A percentile compares a stretch with the other conserved stretches of the same genome.
phyloP scores from a whole-genome alignment of 2,329 filamentous ascomycete species.

The Fusarium sp. region DNA sequence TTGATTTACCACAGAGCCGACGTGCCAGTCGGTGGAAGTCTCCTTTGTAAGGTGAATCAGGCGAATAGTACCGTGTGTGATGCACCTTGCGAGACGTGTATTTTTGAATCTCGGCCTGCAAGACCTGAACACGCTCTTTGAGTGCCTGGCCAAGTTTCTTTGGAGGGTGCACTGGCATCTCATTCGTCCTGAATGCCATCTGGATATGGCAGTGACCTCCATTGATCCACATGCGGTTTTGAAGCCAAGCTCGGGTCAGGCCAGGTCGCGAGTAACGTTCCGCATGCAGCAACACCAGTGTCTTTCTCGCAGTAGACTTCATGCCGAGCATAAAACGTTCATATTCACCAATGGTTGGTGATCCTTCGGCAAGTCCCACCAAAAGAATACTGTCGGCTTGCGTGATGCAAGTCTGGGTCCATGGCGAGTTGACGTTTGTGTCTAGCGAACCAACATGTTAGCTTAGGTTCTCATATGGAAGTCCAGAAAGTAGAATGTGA shows the following conservation, averaged over 20 bases:
- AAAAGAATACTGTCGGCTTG: slow-evolving; percentile 97
- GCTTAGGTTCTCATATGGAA: slow-evolving; percentile 25
- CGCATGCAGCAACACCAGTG: slow-evolving; percentile 87
- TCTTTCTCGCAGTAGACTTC: slow-evolving; percentile 95
- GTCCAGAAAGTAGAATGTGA: slow-evolving; percentile 10
- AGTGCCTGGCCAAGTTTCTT: slow-evolving; percentile 86
- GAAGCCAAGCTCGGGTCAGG: slow-evolving; percentile 87
- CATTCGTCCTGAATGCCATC: slow-evolving; percentile 84
- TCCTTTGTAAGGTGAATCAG: slow-evolving; percentile 92
- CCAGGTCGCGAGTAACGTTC: slow-evolving; percentile 90
- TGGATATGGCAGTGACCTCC: slow-evolving; percentile 97
- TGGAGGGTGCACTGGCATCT: slow-evolving; percentile 79
- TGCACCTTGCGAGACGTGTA: slow-evolving; percentile 95
- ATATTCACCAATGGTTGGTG: slow-evolving; percentile 92
- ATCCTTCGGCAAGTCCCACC: slow-evolving; percentile 89
- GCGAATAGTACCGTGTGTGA: slow-evolving; percentile 87
- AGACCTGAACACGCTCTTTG: slow-evolving; percentile 91
- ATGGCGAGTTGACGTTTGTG: slow-evolving; percentile 95
- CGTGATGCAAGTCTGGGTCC: slow-evolving; percentile 97
- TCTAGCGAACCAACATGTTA: slow-evolving; percentile 64
- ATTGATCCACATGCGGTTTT: slow-evolving; percentile 96
- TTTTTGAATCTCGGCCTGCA: slow-evolving; percentile 98
- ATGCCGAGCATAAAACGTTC: slow-evolving; percentile 96
- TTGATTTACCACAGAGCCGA: slow-evolving; percentile 90
- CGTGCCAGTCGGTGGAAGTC: slow-evolving; percentile 95